Percentiles rank a stretch among this genome's conserved stretches.
These are phyloP conservation scores for Colletotrichum lindemuthianum DNA, from an alignment of 2,329 filamentous ascomycete genomes.

Conservation along the genomic window DNA sequence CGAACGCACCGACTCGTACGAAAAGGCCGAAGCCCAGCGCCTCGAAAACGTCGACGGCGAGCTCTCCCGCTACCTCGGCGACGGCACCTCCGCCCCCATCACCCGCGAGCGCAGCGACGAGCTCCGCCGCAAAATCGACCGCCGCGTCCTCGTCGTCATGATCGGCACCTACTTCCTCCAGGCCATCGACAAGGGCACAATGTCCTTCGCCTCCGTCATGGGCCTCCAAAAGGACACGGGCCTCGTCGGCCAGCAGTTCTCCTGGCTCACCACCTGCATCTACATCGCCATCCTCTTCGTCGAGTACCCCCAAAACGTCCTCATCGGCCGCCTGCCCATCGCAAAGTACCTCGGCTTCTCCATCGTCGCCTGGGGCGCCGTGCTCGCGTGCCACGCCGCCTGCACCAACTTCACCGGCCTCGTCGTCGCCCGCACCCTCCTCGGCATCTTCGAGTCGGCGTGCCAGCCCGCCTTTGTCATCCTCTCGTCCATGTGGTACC, in stretches of 20 bases:
- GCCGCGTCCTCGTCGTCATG: conserved; percentile 75
- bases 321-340: conserved; percentile 70
- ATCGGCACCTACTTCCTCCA: conserved; percentile 79
- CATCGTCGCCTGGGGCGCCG: conserved; percentile 71
- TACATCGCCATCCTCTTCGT: conserved; percentile 77
- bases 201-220: conserved; percentile 74
- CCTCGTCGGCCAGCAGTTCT: conserved; percentile 59
- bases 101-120: conserved; percentile 67
- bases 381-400: conserved; percentile 69
- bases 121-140: conserved; percentile 73
- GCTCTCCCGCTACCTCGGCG: conserved; percentile 74
- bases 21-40: conserved; percentile 34
- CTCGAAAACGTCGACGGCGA: conserved; percentile 68
- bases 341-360: conserved; percentile 71
- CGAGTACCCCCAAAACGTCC: conserved; percentile 75
- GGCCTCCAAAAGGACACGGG: conserved; percentile 61
- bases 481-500: conserved; percentile 77
- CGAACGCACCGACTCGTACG: conserved; percentile 38
- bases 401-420: conserved; percentile 69
- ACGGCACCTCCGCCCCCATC: conserved; percentile 62
- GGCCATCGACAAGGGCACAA: conserved; percentile 73
- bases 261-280: conserved; percentile 79
- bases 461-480: conserved; percentile 76
- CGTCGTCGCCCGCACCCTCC: conserved; percentile 69
- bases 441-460: conserved; percentile 77